phyloP scores from a whole-genome alignment of 1,284 basidiomycete species.

The Sutorius eximius region DNA sequence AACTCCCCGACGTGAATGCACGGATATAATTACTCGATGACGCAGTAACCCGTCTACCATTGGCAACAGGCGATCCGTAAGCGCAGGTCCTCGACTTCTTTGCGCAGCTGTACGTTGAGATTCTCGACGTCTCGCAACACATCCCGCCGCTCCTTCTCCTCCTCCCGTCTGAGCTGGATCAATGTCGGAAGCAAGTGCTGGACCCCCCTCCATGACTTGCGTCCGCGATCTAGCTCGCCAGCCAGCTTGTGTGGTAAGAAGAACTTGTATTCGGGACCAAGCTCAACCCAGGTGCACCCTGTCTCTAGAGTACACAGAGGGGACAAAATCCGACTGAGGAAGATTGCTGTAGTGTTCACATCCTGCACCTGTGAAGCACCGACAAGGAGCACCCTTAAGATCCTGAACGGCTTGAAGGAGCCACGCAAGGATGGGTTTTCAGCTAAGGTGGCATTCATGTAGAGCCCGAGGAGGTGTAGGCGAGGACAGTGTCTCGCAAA shows the following conservation, averaged over 20 bases:
- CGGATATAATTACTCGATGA: constrained; percentile 15
- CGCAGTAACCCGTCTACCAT: constrained; percentile 41
- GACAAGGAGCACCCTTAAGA: constrained; percentile 43
- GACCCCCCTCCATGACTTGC: constrained; percentile 44
- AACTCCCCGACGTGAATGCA: too few relatives aligned
- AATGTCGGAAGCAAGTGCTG: constrained; percentile 48
- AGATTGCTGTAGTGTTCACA: constrained; percentile 47
- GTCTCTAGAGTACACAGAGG: constrained; percentile 40
- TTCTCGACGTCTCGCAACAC: constrained; percentile 33
- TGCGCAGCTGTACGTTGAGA: too few relatives aligned
- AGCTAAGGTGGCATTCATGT: constrained; percentile 37
- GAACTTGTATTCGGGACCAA: constrained; percentile 8
- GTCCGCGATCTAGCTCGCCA: too few relatives aligned
- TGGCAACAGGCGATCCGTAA: constrained; percentile 40
- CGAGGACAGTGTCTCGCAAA: constrained; percentile 56
- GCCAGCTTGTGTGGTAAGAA: background rate
- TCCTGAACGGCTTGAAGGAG: constrained; percentile 38
- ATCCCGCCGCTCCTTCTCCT: constrained; percentile 46
- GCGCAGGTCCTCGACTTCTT: constrained; percentile 54
- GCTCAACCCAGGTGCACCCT: constrained; percentile 44
- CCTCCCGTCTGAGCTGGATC: constrained; percentile 41
- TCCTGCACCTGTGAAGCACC: constrained; percentile 50
- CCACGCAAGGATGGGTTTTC: constrained; percentile 32
- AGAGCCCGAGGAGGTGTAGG: constrained; percentile 52
- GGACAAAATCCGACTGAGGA: constrained; percentile 52